Evolutionary conservation across 805 yeast species (phyloP), one percentile per base, ranked within the genome.

Genomic region (Yamadazyma ubonensis): DNA sequence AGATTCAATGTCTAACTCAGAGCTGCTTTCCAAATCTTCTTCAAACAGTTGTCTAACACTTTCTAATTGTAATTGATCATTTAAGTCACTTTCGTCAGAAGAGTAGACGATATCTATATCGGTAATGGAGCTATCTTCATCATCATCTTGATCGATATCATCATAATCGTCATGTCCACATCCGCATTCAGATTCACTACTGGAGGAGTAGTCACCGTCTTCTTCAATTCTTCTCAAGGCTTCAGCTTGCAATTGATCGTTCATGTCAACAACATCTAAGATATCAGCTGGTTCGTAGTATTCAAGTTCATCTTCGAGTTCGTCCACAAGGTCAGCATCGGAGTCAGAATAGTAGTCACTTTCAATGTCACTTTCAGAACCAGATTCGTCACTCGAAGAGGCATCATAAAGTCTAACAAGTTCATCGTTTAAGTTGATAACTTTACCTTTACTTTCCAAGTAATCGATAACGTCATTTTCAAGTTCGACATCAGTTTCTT

Each of bases 231-330:
- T 31, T 26, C 33, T 29, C 29, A 47, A 26, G 21, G 67, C 68
- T 35, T 61, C 58, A 16, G 60, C 65, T 49, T 63, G 66, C 44
- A 65, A 56, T 46, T 58, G 64, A 39, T 67, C 70, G 44, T 65
- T 65, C 57, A 66, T 48, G 54, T 67, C 72, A 19, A 63, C 52
- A 14, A 61, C 48, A 36, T 65, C 70, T 31, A 54, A 53, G 28
- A 52, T 52, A 37, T 63, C 67, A 43, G 58, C 58, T 29, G 63
- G 59, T 39, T 58, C 62, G 26, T 33, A 44, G 18, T 52, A 55
- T 12, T 49, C 54, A 15, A 42, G 43, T 22, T 51, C 55, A 22
- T 43, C 5, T 7, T 19, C 36, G 36, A 23, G 26, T 6, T 23
- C 26, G 26, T 10, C 9, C 12, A 23, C n/a, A 12, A 23, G 26